Percentiles rank a stretch among this genome's conserved stretches.
Conservation (phyloP, 148 eudicot species). For the Rhododendron kiyosumense region DNA sequence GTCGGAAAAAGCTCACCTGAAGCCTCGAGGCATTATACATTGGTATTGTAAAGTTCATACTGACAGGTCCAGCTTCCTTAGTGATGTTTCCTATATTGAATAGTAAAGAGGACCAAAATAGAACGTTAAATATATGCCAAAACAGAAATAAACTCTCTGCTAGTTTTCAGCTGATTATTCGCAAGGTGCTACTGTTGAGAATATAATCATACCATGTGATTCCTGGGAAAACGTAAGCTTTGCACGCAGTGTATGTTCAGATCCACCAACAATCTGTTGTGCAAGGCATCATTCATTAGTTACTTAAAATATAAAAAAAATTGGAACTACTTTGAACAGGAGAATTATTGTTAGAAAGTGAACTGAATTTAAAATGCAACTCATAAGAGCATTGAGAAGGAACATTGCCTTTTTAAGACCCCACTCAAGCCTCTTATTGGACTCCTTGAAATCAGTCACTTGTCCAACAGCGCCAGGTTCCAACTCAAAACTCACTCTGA, state of each 20-base stretch:
- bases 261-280: conserved; percentile 82
- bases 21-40: conserved; percentile 94
- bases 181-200: not conserved
- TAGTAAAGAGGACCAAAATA: not conserved
- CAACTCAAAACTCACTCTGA: conserved; percentile 34
- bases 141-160: not conserved
- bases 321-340: not conserved
- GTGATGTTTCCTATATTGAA: conserved; percentile 67
- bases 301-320: not conserved
- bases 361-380: not conserved
- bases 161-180: not conserved
- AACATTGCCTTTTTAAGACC: conserved; percentile 65
- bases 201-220: conserved; percentile 55
- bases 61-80: conserved; percentile 97
- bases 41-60: conserved; percentile 95
- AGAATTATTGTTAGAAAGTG: not conserved
- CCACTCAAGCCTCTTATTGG: conserved; percentile 90
- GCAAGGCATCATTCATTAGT: conserved; percentile 20
- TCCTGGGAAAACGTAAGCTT: conserved; percentile 89
- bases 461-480: conserved; percentile 92
- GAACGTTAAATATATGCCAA: not conserved
- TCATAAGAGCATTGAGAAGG: conserved; percentile 1
- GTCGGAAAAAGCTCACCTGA: conserved; percentile 47
- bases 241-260: conserved; percentile 89
- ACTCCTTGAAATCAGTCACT: conserved; percentile 87